Evolutionary conservation across 2,329 filamentous ascomycete species (phyloP), one percentile per base, ranked within the genome.

Genomic region (Nemania sp.): DNA sequence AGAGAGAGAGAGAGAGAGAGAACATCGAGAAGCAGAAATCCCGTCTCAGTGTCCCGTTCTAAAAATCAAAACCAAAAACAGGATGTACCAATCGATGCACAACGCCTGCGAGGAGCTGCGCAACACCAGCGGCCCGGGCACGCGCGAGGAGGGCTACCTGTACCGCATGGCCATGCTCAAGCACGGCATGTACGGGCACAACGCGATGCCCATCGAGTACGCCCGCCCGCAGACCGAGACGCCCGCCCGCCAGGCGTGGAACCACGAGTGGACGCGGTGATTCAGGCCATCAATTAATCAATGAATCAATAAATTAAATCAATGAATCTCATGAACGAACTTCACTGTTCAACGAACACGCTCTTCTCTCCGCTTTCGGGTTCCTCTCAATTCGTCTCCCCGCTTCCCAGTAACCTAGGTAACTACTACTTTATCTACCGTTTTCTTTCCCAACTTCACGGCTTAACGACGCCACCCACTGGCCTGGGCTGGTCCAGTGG

Each of bases 161-260:
- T 99, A 93, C 79, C 82, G 93, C 9, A 87, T 92, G 64, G 91
- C 93, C 1, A 92, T 97, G 89, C 87, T 90, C 77, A 98, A 97
- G 87, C 90, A 90, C 77, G 91, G 90, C 6, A 81, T 96, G 17
- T 97, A 90, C 80, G 81, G 83, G 39, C 80, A 83, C 50, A 82
- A 87, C 53, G 86, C 87, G 60, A 83, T 97, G 59, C 95, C 95
- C 13, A 93, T 98, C 71, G 95, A 99, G 82, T 97, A 97, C 81
- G 90, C 90, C 29, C 81, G 90, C 66, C 81, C 86, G 65, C 90
- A 97, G 83, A 94, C 90, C 34, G 94, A 98, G 73, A 91, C 86
- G 51, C 94, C 94, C 6, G 80, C 82, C 0, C 83, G 82, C 71
- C 86, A 89, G 67, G 86, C 91, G n/a, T 99, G 94, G 92, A 95